phyloP scores from a whole-genome alignment of 345 rosid genomes.

The Combretum micranthum region DNA sequence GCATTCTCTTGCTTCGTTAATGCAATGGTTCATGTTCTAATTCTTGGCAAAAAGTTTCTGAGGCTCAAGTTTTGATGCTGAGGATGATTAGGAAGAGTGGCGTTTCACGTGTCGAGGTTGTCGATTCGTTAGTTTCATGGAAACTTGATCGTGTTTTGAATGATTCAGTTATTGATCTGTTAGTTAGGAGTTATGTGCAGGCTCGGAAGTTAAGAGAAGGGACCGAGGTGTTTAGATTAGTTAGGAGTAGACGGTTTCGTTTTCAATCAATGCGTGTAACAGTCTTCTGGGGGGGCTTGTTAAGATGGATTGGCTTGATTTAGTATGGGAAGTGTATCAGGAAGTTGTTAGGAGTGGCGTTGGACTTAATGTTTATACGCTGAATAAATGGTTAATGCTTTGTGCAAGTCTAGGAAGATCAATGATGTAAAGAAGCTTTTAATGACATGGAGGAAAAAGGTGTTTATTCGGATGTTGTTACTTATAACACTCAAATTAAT shows the following conservation, averaged over 20 bases:
- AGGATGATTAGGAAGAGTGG: constrained; percentile 78
- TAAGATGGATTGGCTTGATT: constrained; percentile 53
- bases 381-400: constrained; percentile 85
- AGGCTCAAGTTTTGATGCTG: constrained; percentile 69
- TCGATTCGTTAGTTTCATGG: constrained; percentile 40
- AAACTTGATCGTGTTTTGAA: constrained; percentile 22
- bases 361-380: constrained; percentile 34
- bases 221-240: constrained; percentile 26
- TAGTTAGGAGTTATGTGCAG: constrained; percentile 64
- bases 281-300: constrained; percentile 69
- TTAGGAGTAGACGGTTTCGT: constrained; percentile 29
- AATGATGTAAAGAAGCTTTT: constrained; percentile 37
- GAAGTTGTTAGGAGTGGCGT: constrained; percentile 30
- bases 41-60: constrained; percentile 45
- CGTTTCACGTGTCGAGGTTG: constrained; percentile 47
- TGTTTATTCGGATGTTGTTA: constrained; percentile 54
- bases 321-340: constrained; percentile 44
- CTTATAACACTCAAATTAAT: constrained; percentile 62
- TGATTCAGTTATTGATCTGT: constrained; percentile 55
- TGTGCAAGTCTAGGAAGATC: constrained; percentile 65
- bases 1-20: constrained; percentile 52
- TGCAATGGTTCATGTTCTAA: constrained; percentile 37
- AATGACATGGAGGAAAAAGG: constrained; percentile 45
- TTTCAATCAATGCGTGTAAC: constrained; percentile 58
- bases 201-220: constrained; percentile 79